These are phyloP conservation scores for Rutstroemia sydowiana DNA, from an alignment of 2,329 filamentous ascomycete genomes.

Conservation along the genomic window DNA sequence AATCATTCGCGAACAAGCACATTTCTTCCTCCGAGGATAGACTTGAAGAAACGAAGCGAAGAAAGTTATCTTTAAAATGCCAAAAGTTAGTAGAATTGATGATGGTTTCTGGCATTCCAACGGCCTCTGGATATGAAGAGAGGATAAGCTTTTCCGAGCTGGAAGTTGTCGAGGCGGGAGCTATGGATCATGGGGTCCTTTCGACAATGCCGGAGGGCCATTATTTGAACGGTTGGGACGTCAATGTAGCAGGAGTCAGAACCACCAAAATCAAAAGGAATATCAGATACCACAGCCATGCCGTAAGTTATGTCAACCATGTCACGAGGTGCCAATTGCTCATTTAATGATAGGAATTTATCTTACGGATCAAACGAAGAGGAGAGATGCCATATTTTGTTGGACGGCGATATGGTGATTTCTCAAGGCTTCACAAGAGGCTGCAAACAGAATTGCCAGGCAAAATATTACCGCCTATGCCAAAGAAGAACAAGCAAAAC, in stretches of 20 bases:
- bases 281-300: constrained; percentile 83
- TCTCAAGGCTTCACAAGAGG: constrained; percentile 69
- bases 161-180: constrained; percentile 88
- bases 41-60: constrained; percentile 89
- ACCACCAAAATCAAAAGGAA: constrained; percentile 76
- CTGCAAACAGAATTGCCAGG: constrained; percentile 82
- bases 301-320: constrained; percentile 47
- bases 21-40: constrained; percentile 96
- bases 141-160: constrained; percentile 94
- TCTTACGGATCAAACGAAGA: constrained; percentile 76
- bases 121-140: constrained; percentile 94
- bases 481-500: constrained; percentile 83
- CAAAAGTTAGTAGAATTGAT: constrained; percentile 96
- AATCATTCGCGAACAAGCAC: constrained; percentile 94
- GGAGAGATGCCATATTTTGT: constrained; percentile 72
- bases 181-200: constrained; percentile 83
- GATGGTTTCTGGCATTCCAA: constrained; percentile 97
- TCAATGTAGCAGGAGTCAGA: constrained; percentile 87
- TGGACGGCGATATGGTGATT: constrained; percentile 82
- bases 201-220: constrained; percentile 86
- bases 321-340: constrained; percentile 1
- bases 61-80: constrained; percentile 85
- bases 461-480: constrained; percentile 77
- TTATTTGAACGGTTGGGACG: constrained; percentile 91
- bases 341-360: constrained; percentile 59